A percentile compares a stretch with the other conserved stretches of the same genome.
Conservation (phyloP, 306 rosid genomes). For the Vicia faba region DNA sequence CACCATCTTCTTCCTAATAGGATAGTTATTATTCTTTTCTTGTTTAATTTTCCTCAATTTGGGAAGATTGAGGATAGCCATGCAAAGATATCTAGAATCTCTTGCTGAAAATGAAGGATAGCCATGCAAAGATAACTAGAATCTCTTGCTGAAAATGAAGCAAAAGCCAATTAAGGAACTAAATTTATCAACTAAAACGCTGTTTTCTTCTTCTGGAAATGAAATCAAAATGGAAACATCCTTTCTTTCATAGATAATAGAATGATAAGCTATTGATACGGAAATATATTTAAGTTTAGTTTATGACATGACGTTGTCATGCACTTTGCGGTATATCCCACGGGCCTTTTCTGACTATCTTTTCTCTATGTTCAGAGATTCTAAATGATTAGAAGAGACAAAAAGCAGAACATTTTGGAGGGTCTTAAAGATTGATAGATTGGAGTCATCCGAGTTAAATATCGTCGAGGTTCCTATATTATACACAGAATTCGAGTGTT, state of each 20-base stretch:
- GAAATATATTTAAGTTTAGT: conserved; percentile 8
- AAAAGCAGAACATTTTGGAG: conserved; percentile 79
- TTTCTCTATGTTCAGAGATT: conserved; percentile 62
- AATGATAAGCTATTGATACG: not conserved
- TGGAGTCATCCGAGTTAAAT: conserved; percentile 68
- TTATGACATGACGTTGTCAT: too few relatives aligned
- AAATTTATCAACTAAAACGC: not conserved
- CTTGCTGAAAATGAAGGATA: too few relatives aligned
- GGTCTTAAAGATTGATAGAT: conserved; percentile 83
- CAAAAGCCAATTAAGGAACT: conserved; percentile 8
- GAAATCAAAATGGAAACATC: not conserved
- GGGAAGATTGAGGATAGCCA: conserved; percentile 25
- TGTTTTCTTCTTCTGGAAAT: conserved; percentile 1
- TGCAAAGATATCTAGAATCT: too few relatives aligned
- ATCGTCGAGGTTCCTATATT: conserved; percentile 67
- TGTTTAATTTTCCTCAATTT: conserved; percentile 7
- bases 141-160: conserved; percentile 31
- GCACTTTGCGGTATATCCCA: too few relatives aligned
- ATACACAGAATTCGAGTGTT: conserved; percentile 80
- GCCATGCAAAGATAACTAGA: conserved; percentile 18
- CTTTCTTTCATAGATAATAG: not conserved
- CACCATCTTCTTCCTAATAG: too few relatives aligned
- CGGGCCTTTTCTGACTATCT: not conserved
- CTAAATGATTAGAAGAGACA: conserved; percentile 93
- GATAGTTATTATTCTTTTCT: too few relatives aligned